Evolutionary conservation across 2,329 filamentous ascomycete species (phyloP).

Genomic region (Diaporthe sp.): DNA sequence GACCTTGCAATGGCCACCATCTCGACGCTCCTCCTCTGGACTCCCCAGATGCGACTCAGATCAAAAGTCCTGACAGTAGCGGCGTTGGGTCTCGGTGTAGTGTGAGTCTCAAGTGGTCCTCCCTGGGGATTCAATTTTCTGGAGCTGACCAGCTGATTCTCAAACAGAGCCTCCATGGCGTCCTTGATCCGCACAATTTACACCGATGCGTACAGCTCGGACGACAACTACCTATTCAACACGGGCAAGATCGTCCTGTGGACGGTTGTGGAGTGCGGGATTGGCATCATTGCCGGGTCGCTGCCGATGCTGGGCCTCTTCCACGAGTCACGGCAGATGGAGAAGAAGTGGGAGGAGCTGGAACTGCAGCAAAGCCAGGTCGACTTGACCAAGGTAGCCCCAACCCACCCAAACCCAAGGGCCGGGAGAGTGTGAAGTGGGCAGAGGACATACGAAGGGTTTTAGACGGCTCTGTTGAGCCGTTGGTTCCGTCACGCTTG

Average conservation of each 20-base stretch:
- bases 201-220: conserved; percentile 38
- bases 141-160: neutral
- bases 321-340: neutral
- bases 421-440: neutral
- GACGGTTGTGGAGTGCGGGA: conserved; percentile 39
- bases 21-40: conserved; percentile 39
- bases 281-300: conserved; percentile 39
- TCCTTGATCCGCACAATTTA: conserved; percentile 39
- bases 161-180: conserved; percentile 35
- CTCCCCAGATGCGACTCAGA: conserved; percentile 30
- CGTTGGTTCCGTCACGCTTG: neutral
- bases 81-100: conserved; percentile 35
- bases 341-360: conserved; percentile 36
- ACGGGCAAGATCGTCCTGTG: conserved; percentile 41
- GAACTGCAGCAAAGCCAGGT: conserved; percentile 37
- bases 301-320: conserved; percentile 36
- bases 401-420: neutral
- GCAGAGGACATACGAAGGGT: neutral
- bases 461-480: neutral
- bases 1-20: conserved; percentile 38
- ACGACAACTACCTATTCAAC: conserved; percentile 39
- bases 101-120: conserved; percentile 21
- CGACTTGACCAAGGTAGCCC: conserved; percentile 23
- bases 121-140: neutral
- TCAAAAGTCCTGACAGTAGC: conserved; percentile 34